Conservation (phyloP, 2,329 filamentous ascomycete species). For the Pyricularia pennisetigena region DNA sequence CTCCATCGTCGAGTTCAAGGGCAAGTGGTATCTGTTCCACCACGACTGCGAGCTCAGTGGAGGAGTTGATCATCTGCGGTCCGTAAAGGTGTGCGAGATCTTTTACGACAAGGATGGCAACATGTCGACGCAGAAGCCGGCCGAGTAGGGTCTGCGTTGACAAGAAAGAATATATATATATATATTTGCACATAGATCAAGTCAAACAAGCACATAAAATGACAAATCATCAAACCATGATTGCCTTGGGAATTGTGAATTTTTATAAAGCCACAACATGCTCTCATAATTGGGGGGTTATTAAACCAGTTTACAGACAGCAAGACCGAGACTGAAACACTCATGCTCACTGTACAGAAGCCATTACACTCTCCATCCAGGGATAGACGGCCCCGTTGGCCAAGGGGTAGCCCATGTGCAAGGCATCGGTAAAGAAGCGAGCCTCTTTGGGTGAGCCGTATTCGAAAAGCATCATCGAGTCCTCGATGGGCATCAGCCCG, state of each 20-base stretch:
- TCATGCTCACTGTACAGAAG: constrained; percentile 9
- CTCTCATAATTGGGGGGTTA: too few relatives aligned
- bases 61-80: constrained; percentile 61
- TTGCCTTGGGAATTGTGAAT: background rate
- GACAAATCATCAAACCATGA: background rate
- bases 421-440: constrained; percentile 48
- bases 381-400: constrained; percentile 48
- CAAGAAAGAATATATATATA: background rate
- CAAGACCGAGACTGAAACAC: background rate
- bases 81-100: constrained; percentile 67
- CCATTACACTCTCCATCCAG: constrained; percentile 50
- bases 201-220: background rate
- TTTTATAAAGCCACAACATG: background rate
- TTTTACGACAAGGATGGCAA: constrained; percentile 58
- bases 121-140: constrained; percentile 37
- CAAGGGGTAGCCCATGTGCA: constrained; percentile 61
- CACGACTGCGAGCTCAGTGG: constrained; percentile 62
- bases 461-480: constrained; percentile 54
- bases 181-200: background rate
- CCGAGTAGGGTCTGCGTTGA: constrained; percentile 8
- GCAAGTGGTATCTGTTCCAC: constrained; percentile 66
- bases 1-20: constrained; percentile 64
- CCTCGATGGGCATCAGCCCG: constrained; percentile 59
- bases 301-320: background rate
- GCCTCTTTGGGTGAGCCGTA: constrained; percentile 57